These are phyloP conservation scores for Neltuma alba DNA, from an alignment of 306 rosid genomes.

Conservation along the genomic window DNA sequence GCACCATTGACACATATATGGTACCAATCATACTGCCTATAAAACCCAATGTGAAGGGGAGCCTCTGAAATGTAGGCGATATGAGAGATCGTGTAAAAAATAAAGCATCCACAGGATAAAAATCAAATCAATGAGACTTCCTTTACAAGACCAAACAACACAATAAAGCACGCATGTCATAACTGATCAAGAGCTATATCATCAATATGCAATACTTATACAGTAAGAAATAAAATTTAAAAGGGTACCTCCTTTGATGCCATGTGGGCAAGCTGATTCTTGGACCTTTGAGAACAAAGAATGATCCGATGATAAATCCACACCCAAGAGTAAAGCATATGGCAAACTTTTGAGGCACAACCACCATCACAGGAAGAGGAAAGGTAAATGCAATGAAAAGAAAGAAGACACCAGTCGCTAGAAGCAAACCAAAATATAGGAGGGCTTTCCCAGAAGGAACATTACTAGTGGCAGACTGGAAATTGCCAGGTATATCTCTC, in stretches of 20 bases:
- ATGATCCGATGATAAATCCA: conserved; percentile 81
- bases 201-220: conserved; percentile 8
- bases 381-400: conserved; percentile 84
- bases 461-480: conserved; percentile 81
- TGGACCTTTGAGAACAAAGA: conserved; percentile 88
- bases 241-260: conserved; percentile 73
- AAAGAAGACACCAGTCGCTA: conserved; percentile 86
- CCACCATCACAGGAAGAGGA: conserved; percentile 92
- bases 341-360: conserved; percentile 94
- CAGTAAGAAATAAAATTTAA: conserved; percentile 13
- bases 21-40: conserved; percentile 85
- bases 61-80: conserved; percentile 64
- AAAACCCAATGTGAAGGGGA: conserved; percentile 83
- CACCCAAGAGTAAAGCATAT: conserved; percentile 93
- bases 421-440: conserved; percentile 78
- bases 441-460: conserved; percentile 94
- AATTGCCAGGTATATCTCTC: conserved; percentile 86
- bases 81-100: conserved; percentile 27
- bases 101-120: conserved; percentile 20
- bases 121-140: conserved; percentile 30
- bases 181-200: neutral
- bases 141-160: neutral
- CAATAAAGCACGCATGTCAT: conserved; percentile 8
- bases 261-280: conserved; percentile 86
- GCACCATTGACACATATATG: conserved; percentile 92